Percentiles rank a stretch among this genome's conserved stretches.
Evolutionary conservation across 768 basidiomycete genomes (phyloP).

Genomic region (Leccinellum rugosiceps): DNA sequence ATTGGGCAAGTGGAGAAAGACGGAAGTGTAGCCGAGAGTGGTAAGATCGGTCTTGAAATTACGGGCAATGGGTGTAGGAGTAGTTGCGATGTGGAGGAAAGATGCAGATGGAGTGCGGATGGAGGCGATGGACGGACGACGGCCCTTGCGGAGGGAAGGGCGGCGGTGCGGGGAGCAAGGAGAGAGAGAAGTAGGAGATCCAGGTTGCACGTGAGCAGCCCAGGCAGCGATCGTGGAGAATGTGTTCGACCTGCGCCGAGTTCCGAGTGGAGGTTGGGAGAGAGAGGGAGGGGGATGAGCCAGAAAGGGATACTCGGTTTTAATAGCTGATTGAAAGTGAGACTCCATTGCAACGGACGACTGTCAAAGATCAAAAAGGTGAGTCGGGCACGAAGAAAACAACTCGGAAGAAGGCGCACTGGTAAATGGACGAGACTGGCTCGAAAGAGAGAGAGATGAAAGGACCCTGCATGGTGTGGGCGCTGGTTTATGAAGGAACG

Average conservation of each 20-base stretch:
- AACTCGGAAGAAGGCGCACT: constrained; percentile 3
- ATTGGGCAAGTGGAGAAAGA: constrained; percentile 58
- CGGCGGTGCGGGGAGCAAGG: constrained; percentile 40
- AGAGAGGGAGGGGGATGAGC: constrained; percentile 37
- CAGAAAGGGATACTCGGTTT: constrained; percentile 39
- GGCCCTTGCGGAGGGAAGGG: constrained; percentile 28
- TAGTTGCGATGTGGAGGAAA: constrained; percentile 42
- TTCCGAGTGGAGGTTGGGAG: constrained; percentile 20
- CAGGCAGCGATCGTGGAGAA: constrained; percentile 54
- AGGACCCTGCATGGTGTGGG: not conserved
- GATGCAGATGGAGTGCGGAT: constrained; percentile 42
- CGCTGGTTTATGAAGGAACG: constrained; percentile 14
- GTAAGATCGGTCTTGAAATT: constrained; percentile 55
- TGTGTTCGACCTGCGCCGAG: constrained; percentile 40
- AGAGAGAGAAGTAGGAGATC: constrained; percentile 51
- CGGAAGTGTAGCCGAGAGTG: constrained; percentile 60
- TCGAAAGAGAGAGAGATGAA: not conserved
- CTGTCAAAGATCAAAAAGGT: constrained; percentile 8
- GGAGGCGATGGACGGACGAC: constrained; percentile 38
- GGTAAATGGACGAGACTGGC: not conserved
- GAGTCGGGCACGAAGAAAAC: not conserved
- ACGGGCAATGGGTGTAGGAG: constrained; percentile 46
- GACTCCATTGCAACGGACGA: constrained; percentile 10
- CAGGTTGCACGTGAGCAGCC: constrained; percentile 66
- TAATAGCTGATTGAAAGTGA: constrained; percentile 9